Conservation (phyloP, 352 stramenopile genomes). For the Aphanomyces invadans region DNA sequence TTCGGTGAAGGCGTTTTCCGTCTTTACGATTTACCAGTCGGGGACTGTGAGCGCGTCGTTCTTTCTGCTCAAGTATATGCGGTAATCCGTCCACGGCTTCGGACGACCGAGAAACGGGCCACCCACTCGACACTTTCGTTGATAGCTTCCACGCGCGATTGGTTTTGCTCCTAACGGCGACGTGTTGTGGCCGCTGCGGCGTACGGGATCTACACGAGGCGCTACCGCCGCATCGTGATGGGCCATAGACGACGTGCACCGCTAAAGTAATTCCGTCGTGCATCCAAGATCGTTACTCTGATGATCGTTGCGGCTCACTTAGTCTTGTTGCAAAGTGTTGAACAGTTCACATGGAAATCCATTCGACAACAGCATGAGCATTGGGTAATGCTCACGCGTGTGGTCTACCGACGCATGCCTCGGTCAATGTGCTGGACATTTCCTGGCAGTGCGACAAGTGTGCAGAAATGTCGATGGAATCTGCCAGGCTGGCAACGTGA, state of each 20-base stretch:
- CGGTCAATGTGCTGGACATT: neutral
- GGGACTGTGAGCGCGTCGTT: conserved; percentile 1
- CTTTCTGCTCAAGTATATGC: conserved; percentile 11
- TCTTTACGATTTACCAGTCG: conserved; percentile 20
- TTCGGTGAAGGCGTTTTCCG: conserved; percentile 18
- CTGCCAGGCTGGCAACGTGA: conserved; percentile 8
- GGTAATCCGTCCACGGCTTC: conserved; percentile 10
- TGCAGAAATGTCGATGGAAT: neutral
- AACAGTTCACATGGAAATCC: too few relatives aligned
- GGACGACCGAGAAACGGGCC: too few relatives aligned
- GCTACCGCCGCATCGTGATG: neutral
- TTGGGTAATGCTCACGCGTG: too few relatives aligned
- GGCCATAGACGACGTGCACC: neutral
- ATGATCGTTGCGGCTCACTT: too few relatives aligned
- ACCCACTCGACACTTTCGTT: too few relatives aligned
- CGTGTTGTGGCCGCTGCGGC: neutral
- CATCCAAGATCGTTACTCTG: too few relatives aligned
- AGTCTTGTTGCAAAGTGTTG: too few relatives aligned
- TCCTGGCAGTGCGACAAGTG: neutral
- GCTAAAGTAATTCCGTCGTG: too few relatives aligned
- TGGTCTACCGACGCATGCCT: too few relatives aligned
- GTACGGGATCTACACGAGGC: neutral
- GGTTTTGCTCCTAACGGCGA: neutral
- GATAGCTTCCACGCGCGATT: neutral
- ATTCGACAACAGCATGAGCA: too few relatives aligned